Conservation (phyloP, 208 protist genomes). For the Blechomonas ayalai region DNA sequence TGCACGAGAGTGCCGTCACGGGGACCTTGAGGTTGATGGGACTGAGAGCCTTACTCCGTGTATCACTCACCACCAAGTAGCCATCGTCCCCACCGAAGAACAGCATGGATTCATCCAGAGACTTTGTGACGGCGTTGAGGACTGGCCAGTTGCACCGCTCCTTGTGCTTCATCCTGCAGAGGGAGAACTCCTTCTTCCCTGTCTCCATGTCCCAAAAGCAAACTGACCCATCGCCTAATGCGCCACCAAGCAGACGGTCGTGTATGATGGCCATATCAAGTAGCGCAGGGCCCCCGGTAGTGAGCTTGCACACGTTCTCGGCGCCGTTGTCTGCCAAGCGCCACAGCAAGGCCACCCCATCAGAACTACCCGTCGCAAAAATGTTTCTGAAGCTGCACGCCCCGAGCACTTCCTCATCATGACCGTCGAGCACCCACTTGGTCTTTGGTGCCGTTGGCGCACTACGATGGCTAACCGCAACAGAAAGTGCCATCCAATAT, state of each 20-base stretch:
- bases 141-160: conserved; percentile 62
- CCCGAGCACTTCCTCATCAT: conserved; percentile 50
- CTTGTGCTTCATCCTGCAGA: conserved; percentile 22
- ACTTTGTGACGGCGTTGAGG: conserved; percentile 45
- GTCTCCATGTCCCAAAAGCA: conserved; percentile 65
- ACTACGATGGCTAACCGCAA: too few species aligned
- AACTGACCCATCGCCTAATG: conserved; percentile 60
- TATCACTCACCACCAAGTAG: conserved; percentile 43
- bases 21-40: conserved; percentile 31
- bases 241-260: conserved; percentile 26
- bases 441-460: conserved; percentile 1
- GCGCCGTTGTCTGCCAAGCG: conserved; percentile 5
- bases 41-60: conserved; percentile 12
- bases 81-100: conserved; percentile 76
- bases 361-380: conserved; percentile 51
- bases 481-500: too few species aligned
- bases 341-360: conserved; percentile 61
- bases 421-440: conserved; percentile 51
- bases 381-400: conserved; percentile 18
- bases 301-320: conserved; percentile 52
- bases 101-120: conserved; percentile 7
- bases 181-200: conserved; percentile 13
- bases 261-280: conserved; percentile 43
- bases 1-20: conserved; percentile 32
- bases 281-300: conserved; percentile 46